Evolutionary conservation across 2,329 filamentous ascomycete species (phyloP).

Genomic region (Sordariomycetes sp.): DNA sequence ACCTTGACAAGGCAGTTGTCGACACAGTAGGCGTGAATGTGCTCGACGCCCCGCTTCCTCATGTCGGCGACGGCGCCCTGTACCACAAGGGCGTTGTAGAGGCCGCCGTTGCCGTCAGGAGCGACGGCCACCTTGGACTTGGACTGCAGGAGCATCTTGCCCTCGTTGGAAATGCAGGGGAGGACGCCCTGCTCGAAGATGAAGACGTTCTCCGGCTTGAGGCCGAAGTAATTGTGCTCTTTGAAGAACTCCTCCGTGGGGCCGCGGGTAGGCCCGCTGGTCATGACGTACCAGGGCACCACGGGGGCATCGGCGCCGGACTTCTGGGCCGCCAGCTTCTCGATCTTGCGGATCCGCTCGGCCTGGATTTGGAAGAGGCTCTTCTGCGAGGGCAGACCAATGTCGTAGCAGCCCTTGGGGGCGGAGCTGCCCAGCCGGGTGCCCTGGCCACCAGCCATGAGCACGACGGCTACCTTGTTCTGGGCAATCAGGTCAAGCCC

Average conservation of each 20-base stretch:
- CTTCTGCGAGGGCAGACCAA: conserved; percentile 85
- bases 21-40: conserved; percentile 96
- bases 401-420: conserved; percentile 96
- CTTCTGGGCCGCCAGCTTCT: conserved; percentile 67
- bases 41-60: conserved; percentile 78
- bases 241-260: conserved; percentile 92
- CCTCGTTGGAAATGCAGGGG: conserved; percentile 93
- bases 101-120: conserved; percentile 91
- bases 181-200: conserved; percentile 97
- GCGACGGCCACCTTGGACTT: conserved; percentile 90
- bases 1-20: conserved; percentile 99
- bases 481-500: conserved; percentile 72
- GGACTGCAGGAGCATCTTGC: conserved; percentile 88
- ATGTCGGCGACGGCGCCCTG: conserved; percentile 79
- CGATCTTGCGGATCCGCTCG: conserved; percentile 80
- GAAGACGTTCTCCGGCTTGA: conserved; percentile 73
- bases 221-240: conserved; percentile 82
- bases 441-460: conserved; percentile 96
- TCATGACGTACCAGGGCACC: conserved; percentile 99
- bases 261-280: conserved; percentile 81
- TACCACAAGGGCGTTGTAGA: conserved; percentile 83
- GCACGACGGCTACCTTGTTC: conserved; percentile 72
- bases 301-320: conserved; percentile 36
- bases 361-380: conserved; percentile 96
- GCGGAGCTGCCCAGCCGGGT: conserved; percentile 89